Evolutionary conservation across 2,329 filamentous ascomycete genomes (phyloP).

Genomic region (Taxawa tesnikishii): DNA sequence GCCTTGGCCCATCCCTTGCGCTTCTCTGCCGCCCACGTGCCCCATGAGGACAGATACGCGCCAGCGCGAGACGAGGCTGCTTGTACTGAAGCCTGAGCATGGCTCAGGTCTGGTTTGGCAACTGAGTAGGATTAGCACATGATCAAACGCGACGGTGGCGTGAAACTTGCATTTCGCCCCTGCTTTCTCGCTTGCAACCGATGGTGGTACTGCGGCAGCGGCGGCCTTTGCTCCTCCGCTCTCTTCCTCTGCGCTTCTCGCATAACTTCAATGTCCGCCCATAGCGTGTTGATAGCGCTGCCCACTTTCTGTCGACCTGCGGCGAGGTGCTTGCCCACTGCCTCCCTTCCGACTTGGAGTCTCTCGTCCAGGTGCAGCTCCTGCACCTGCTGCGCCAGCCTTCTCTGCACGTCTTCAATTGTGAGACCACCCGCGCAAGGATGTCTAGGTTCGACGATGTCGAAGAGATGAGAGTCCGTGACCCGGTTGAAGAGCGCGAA

Average conservation of each 20-base stretch:
- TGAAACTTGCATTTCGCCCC: slow-evolving; percentile 1
- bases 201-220: slow-evolving; percentile 7
- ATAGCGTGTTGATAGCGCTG: slow-evolving; percentile 75
- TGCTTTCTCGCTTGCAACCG: slow-evolving; percentile 8
- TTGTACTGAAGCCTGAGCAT: slow-evolving; percentile 42
- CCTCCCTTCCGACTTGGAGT: slow-evolving; percentile 71
- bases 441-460: slow-evolving; percentile 85
- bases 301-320: slow-evolving; percentile 81
- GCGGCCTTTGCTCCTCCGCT: slow-evolving; percentile 39
- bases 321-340: slow-evolving; percentile 76
- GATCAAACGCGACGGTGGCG: background rate
- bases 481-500: slow-evolving; percentile 72
- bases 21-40: slow-evolving; percentile 61
- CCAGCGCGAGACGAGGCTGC: slow-evolving; percentile 44
- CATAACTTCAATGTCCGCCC: slow-evolving; percentile 77
- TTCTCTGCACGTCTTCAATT: slow-evolving; percentile 86
- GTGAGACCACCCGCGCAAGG: slow-evolving; percentile 86
- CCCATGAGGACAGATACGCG: slow-evolving; percentile 52
- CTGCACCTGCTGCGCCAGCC: slow-evolving; percentile 81
- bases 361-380: slow-evolving; percentile 90
- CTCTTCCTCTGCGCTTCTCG: slow-evolving; percentile 59
- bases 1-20: slow-evolving; percentile 33
- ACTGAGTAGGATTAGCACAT: slow-evolving; percentile 5
- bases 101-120: slow-evolving; percentile 35
- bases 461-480: slow-evolving; percentile 75